Base-by-base conservation (phyloP, 179 eudicot species). In the Pouteria campechiana region DNA sequence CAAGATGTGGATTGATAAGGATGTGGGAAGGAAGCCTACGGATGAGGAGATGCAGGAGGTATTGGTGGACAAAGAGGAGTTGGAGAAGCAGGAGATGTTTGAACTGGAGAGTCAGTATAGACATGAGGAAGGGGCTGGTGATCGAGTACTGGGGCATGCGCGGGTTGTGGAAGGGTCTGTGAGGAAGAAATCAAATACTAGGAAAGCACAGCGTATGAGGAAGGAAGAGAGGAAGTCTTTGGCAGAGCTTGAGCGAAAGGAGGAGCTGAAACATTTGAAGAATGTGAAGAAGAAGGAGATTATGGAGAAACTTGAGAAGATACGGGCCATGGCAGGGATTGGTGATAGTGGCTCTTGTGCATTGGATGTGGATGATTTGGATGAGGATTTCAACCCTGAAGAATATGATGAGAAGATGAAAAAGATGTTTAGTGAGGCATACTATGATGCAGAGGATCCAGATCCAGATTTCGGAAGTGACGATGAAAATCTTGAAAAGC, bases 251-350 rank as follows among this genome's bases (percentile, higher is more conserved):
- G 85, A 75, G 65, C 70, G 92, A 56, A 78, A 62, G 25, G 96
- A 90, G 60, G 99, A 90, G 70, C 61, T 90, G 65, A 90, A 90
- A 68, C 70, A 75, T 46, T 52, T 86, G 83, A 90, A 90, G 77
- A 90, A 90, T 49, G 41, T 86, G 77, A 86, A 79, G 74, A 86
- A 77, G 76, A 87, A 73, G 65, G 96, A 86, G 64, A 71, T 82
- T 23, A 71, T 63, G 22, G 94, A 87, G 63, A 82, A 79, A 78
- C 57, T 85, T 27, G 53, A 42, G 24, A 81, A 66, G 82, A 72
- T 90, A 39, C 55, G 54, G 55, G 78, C 71, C 47, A 57, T 64
- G n/a, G 95, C 95, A 0, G 98, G 98, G 2, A 52, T 89, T 24
- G 79, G 49, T 32, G 69, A 48, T 36, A 61, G 60, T 11, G 61